Evolutionary conservation across 768 basidiomycete species (phyloP), one percentile per base, ranked within the genome.

Genomic region (Lactarius trivialis): DNA sequence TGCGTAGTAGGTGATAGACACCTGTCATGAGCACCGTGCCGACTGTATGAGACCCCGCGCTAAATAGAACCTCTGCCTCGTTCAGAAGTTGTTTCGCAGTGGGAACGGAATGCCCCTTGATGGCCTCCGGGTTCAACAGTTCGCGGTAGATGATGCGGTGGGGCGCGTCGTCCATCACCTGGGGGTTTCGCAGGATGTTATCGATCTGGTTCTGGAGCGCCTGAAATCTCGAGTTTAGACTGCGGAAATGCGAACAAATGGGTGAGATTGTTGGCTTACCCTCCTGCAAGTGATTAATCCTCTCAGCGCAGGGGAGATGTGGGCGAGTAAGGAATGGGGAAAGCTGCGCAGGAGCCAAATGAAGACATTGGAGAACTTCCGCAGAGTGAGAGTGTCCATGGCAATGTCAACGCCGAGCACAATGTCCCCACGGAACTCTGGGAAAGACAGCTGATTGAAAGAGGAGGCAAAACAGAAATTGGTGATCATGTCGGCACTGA

Each of bases 401-500:
- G 72, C 69, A 3, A 55, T 60, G 51, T 75, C 71, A 34, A 77
- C 72, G 36, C 70, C 70, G 15, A 72, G 37, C 15, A 79, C 62
- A 15, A 79, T 59, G 7, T 75, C 74, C 19, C 74, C 69, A 15
- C 67, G 65, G 61, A 81, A 80, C 9, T 70, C 69, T 4, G 70
- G 71, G 39, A 60, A 66, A 21, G 73, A 70, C 15, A 79, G 68
- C 11, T 73, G 69, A 51, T 75, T 68, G 33, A 71, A 62, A 24
- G 69, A 74, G 30, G 70, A 67, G 15, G 73, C 72, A 56, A 80
- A 79, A 65, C 75, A 75, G 64, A 78, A 77, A 7, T 74, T 70
- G 12, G 77, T 71, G 55, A 81, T 76, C 54, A 78, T 75, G 63
- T 80, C 80, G 63, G 78, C 67, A 11, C 78, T 73, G 15, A 74